Evolutionary conservation across 108 stramenopile species (phyloP).

Genomic region (Discostella pseudostelligera): DNA sequence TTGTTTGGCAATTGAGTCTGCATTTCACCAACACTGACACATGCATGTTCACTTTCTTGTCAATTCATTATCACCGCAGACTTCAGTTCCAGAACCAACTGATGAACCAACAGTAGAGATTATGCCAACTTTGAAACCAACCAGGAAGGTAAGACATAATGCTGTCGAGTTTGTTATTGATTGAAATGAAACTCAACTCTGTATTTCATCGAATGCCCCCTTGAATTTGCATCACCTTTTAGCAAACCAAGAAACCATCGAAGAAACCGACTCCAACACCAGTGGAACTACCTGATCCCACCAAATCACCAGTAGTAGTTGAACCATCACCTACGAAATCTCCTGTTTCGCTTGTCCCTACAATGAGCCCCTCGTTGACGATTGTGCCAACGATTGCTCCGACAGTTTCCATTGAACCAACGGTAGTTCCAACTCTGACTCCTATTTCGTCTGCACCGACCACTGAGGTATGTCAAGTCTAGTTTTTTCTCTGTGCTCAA

Average conservation of each 20-base stretch:
- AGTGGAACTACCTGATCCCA: neutral
- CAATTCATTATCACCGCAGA: constrained; percentile 2
- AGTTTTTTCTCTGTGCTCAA: too few relatives aligned
- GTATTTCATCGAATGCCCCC: neutral
- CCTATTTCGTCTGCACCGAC: constrained; percentile 6
- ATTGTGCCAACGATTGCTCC: constrained; percentile 2
- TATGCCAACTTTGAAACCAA: constrained; percentile 1
- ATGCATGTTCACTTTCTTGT: too few relatives aligned
- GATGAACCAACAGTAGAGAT: neutral
- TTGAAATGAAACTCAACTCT: neutral
- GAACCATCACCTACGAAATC: neutral
- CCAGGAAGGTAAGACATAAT: neutral
- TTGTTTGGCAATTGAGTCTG: too few relatives aligned
- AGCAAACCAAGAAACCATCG: too few relatives aligned
- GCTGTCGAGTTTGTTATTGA: too few relatives aligned
- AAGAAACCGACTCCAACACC: neutral
- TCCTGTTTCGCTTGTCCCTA: neutral
- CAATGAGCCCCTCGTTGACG: neutral
- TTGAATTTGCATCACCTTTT: neutral
- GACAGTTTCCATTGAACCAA: too few relatives aligned
- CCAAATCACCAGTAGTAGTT: constrained; percentile 1
- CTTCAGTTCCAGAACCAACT: constrained; percentile 13
- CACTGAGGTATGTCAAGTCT: too few relatives aligned
- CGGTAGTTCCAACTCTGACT: constrained; percentile 8
- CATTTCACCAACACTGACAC: too few relatives aligned